These are phyloP conservation scores for Clavispora vitiphila DNA, from an alignment of 805 yeast genomes.

Conservation along the genomic window DNA sequence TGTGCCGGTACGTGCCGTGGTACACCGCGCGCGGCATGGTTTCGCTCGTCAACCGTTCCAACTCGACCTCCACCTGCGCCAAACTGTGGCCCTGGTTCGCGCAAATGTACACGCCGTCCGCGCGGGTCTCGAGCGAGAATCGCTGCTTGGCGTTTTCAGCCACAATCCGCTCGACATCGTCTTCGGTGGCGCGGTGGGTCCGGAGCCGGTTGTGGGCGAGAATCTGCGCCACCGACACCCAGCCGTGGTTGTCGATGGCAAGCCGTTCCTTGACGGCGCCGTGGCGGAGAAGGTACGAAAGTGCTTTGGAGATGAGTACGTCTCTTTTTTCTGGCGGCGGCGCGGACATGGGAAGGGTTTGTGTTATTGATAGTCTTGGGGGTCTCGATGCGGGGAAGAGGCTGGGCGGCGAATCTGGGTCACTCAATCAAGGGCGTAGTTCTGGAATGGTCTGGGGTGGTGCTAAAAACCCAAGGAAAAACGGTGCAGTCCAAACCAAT, in stretches of 20 bases:
- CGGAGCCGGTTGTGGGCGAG: conserved; percentile 56
- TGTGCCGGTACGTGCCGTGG: conserved; percentile 70
- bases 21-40: conserved; percentile 53
- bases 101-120: conserved; percentile 43
- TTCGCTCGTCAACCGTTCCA: conserved; percentile 31
- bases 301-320: conserved; percentile 59
- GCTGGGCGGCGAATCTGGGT: too few species aligned
- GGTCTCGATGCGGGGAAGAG: not conserved
- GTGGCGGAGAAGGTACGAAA: conserved; percentile 80
- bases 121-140: conserved; percentile 43
- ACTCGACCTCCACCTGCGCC: conserved; percentile 37
- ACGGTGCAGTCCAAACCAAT: too few species aligned
- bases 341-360: conserved; percentile 8
- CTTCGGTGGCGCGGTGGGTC: conserved; percentile 47
- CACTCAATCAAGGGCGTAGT: too few species aligned
- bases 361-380: too few species aligned
- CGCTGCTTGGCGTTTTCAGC: conserved; percentile 64
- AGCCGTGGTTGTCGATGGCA: conserved; percentile 64
- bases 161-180: conserved; percentile 61
- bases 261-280: conserved; percentile 70
- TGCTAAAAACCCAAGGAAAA: too few species aligned
- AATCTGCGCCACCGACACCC: conserved; percentile 48
- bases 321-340: conserved; percentile 32
- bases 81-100: conserved; percentile 94
- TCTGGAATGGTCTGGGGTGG: too few species aligned